Evolutionary conservation across 805 yeast genomes (phyloP).

Genomic region (Metschnikowia matae): DNA sequence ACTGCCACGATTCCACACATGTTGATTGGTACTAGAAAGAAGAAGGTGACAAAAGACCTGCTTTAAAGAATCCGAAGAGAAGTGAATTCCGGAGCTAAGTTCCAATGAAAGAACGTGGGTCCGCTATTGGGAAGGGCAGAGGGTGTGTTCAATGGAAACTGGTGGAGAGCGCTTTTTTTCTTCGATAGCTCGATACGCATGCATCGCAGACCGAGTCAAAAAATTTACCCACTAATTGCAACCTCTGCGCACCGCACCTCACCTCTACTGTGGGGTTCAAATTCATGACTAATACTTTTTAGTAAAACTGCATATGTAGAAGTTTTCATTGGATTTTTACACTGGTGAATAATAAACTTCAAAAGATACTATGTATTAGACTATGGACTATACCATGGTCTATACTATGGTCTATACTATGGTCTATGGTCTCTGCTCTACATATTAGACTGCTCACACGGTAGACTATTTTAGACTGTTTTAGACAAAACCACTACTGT

Average conservation of each 20-base stretch:
- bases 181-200: background rate
- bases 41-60: background rate
- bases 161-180: constrained; percentile 1
- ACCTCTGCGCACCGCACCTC: background rate
- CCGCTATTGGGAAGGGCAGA: background rate
- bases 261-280: background rate
- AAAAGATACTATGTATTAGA: too few relatives aligned
- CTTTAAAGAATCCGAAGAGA: background rate
- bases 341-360: too few relatives aligned
- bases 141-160: background rate
- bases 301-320: too few relatives aligned
- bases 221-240: background rate
- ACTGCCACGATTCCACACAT: constrained; percentile 98
- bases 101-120: background rate
- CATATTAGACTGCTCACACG: too few relatives aligned
- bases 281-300: too few relatives aligned
- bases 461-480: too few relatives aligned
- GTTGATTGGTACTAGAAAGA: background rate
- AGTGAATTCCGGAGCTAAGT: background rate
- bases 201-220: constrained; percentile 4
- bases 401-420: too few relatives aligned
- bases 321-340: too few relatives aligned
- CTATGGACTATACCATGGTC: too few relatives aligned
- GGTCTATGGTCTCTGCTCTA: too few relatives aligned
- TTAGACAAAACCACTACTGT: too few relatives aligned